Base-by-base conservation (phyloP, 2,329 filamentous ascomycete species). In the Aspergillus flavus region DNA sequence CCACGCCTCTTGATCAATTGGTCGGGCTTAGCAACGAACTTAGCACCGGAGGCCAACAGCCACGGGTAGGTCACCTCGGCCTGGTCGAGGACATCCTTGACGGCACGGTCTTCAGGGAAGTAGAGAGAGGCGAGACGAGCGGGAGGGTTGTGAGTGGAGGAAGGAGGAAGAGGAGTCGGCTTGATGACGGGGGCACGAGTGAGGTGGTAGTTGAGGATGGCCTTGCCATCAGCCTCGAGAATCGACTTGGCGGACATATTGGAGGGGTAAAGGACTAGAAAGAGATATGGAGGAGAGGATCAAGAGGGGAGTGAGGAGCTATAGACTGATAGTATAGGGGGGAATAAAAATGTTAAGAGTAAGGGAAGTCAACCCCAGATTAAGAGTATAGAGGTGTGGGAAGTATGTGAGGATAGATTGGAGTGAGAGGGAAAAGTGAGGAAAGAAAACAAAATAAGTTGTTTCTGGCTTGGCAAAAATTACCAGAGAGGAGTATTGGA, bases 141-240 rank as follows among this genome's bases (percentile, higher is more conserved):
- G 66, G 95, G 90, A 72, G 95, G 85, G 85, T 98, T 98, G 89
- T 99, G 95, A 81, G 88, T 95, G 69, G 91, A 82, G 69, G 91
- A 86, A 71, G 87, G 80, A 73, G 94, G 92, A 62, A 98, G 93
- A 83, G 95, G 93, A 77, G 93, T 94, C 72, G 94, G 92, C 91
- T 97, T 98, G 89, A 99, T 97, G 81, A 96, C 91, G 71, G 93
- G 90, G 73, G 95, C 93, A 80, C 95, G 91, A 75, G 95, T 98
- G 83, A 99, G 93, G 87, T 98, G 95, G 88, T 98, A 99, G 91
- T 97, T 98, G 88, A 99, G 88, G 86, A 99, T 98, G 88, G 95
- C 95, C 91, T 99, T 99, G 89, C 95, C 95, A 86, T 99, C 95
- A 87, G 94, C 94, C 87, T 99, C 95, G 87, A 91, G 84, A 80